Evolutionary conservation across 768 basidiomycete genomes (phyloP).

Genomic region (Leccinum broughii): DNA sequence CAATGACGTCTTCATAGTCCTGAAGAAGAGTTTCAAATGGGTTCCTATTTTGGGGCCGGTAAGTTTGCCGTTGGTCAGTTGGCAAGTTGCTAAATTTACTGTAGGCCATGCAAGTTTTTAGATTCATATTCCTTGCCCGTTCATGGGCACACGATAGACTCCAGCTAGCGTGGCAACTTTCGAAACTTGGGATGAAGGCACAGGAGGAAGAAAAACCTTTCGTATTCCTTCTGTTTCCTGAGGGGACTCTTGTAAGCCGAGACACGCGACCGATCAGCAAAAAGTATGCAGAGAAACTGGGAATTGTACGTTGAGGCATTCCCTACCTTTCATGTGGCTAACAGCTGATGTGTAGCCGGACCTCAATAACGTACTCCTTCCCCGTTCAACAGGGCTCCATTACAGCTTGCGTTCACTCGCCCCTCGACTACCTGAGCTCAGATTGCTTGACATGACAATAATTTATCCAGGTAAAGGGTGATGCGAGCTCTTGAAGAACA

Average conservation of each 20-base stretch:
- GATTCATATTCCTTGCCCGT: slow-evolving; percentile 90
- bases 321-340: slow-evolving; percentile 11
- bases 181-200: slow-evolving; percentile 67
- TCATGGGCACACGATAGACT: slow-evolving; percentile 86
- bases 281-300: slow-evolving; percentile 86
- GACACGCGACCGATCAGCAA: slow-evolving; percentile 83
- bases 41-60: slow-evolving; percentile 91
- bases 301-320: slow-evolving; percentile 63
- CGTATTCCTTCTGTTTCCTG: slow-evolving; percentile 88
- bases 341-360: slow-evolving; percentile 55
- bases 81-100: slow-evolving; percentile 8
- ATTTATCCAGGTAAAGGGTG: slow-evolving; percentile 76
- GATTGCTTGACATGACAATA: slow-evolving; percentile 88
- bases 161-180: slow-evolving; percentile 64
- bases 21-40: slow-evolving; percentile 89
- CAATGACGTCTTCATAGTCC: slow-evolving; percentile 80
- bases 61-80: slow-evolving; percentile 12
- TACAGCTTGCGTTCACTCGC: slow-evolving; percentile 81
- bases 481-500: not conserved
- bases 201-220: slow-evolving; percentile 69
- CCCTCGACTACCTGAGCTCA: slow-evolving; percentile 73
- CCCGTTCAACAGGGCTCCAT: slow-evolving; percentile 88
- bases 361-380: slow-evolving; percentile 78
- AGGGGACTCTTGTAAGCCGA: slow-evolving; percentile 90
- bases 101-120: slow-evolving; percentile 91